Percentiles rank a stretch among this genome's conserved stretches.
Conservation (phyloP, 1,284 basidiomycete genomes). For the Puccinia polysora region DNA sequence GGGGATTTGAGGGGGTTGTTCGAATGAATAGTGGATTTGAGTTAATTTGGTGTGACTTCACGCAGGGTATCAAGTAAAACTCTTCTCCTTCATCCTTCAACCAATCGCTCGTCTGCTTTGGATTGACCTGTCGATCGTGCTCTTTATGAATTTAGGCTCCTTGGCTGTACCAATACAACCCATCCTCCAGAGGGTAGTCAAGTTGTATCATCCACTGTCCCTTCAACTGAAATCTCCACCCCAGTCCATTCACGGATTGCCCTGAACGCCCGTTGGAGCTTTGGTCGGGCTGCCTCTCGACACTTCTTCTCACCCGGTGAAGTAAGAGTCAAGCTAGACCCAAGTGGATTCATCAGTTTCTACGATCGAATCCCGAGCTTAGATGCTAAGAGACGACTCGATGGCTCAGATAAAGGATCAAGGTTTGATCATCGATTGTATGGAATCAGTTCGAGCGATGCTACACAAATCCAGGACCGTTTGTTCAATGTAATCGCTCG, state of each 20-base stretch:
- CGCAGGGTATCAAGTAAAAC: slow-evolving; percentile 42
- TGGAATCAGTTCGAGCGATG: slow-evolving; percentile 30
- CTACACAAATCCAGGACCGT: background rate
- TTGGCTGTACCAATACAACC: slow-evolving; percentile 16
- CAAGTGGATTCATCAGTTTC: slow-evolving; percentile 55
- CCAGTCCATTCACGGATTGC: background rate
- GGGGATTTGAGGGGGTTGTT: slow-evolving; percentile 46
- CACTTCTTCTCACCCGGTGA: slow-evolving; percentile 56
- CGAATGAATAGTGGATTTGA: slow-evolving; percentile 47
- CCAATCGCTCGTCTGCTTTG: background rate
- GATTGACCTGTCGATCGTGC: background rate
- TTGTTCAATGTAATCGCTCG: slow-evolving; percentile 1
- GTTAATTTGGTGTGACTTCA: slow-evolving; percentile 46
- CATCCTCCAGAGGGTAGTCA: slow-evolving; percentile 14
- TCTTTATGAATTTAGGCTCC: slow-evolving; percentile 4
- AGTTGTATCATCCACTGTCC: background rate
- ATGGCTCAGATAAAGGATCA: background rate
- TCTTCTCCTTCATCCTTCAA: slow-evolving; percentile 15
- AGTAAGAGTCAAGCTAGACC: slow-evolving; percentile 56
- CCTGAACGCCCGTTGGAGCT: slow-evolving; percentile 46
- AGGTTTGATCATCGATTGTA: slow-evolving; percentile 6
- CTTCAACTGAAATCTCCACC: background rate
- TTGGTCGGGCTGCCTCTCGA: slow-evolving; percentile 55
- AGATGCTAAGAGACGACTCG: background rate
- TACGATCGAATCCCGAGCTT: slow-evolving; percentile 55